Conservation (phyloP, 768 basidiomycete genomes). For the Antrodiella citrinella region DNA sequence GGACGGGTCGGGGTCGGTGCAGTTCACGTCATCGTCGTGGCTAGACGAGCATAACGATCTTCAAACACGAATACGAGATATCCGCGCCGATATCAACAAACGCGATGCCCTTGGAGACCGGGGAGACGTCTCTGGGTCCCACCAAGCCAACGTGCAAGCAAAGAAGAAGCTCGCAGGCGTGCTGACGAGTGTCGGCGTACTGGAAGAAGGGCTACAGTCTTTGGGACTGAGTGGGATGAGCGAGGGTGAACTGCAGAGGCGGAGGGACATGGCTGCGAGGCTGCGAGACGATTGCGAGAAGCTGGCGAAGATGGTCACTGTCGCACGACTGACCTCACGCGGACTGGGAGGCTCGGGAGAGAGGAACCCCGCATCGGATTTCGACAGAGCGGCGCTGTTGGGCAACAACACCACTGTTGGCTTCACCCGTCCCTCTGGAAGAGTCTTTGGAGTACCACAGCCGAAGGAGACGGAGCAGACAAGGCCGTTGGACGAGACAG, state of each 20-base stretch:
- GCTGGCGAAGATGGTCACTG: constrained; percentile 77
- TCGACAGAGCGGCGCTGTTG: constrained; percentile 61
- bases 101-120: constrained; percentile 77
- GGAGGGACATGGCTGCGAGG: constrained; percentile 83
- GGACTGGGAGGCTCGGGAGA: constrained; percentile 25
- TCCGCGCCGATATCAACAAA: constrained; percentile 81
- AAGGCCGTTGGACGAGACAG: constrained; percentile 79
- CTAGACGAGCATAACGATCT: constrained; percentile 81
- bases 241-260: constrained; percentile 85
- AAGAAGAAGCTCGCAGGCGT: constrained; percentile 78
- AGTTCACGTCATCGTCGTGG: constrained; percentile 78
- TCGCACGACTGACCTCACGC: constrained; percentile 50
- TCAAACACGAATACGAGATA: constrained; percentile 66
- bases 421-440: constrained; percentile 45
- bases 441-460: constrained; percentile 69
- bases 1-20: constrained; percentile 23
- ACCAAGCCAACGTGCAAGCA: constrained; percentile 74
- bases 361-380: constrained; percentile 37
- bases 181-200: constrained; percentile 61
- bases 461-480: constrained; percentile 81
- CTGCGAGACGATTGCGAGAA: constrained; percentile 90
- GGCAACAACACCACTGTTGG: constrained; percentile 23
- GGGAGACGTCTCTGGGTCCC: constrained; percentile 66
- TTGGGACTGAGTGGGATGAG: constrained; percentile 67
- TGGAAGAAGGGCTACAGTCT: constrained; percentile 61